Evolutionary conservation across 148 eudicot genomes (phyloP), one percentile per base, ranked within the genome.

Genomic region (Linanthus parryae): DNA sequence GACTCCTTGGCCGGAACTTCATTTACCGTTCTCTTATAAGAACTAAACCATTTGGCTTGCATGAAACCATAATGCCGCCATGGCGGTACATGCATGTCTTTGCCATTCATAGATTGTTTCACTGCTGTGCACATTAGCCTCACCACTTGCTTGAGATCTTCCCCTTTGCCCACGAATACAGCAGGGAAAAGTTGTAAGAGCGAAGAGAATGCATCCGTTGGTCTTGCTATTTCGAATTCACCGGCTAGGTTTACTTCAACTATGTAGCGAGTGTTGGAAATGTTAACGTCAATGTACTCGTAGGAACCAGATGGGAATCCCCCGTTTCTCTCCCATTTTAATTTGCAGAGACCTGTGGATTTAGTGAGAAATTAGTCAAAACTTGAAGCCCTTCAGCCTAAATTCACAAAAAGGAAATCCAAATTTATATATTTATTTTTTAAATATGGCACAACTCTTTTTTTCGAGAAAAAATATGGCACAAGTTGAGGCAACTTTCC

Each of bases 281-380:
- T 6, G 27, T 46, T 67, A 6, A 85, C 70, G 53, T 89, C 97
- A 0, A 89, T 67, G 76, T 82, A 89, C 60, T 89, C 95, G 59
- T 80, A 73, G 3, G 61, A 47, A 10, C 95, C 95, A 0, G 85
- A 60, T 23, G 85, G 75, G 23, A 52, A 15, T 4, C 62, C 35
- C 2, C 78, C 76, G 1, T 53, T 69, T 66, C 70, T 85, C 56
- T 68, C 85, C 97, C 97, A 85, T 36, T 79, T 70, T 13, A 91
- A 85, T 59, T 82, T 85, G 97, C 97, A 89, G 4, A 81, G 58
- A 5, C 96, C 96, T 88, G 64, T n/a, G n/a, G n/a, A n/a, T n/a
- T n/a, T n/a, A n/a, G n/a, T n/a, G n/a, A n/a, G n/a, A n/a, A n/a
- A n/a, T n/a, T n/a, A n/a, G n/a, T n/a, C n/a, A n/a, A n/a, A n/a